Evolutionary conservation across 768 basidiomycete genomes (phyloP).

Genomic region (Vishniacozyma victoriae): DNA sequence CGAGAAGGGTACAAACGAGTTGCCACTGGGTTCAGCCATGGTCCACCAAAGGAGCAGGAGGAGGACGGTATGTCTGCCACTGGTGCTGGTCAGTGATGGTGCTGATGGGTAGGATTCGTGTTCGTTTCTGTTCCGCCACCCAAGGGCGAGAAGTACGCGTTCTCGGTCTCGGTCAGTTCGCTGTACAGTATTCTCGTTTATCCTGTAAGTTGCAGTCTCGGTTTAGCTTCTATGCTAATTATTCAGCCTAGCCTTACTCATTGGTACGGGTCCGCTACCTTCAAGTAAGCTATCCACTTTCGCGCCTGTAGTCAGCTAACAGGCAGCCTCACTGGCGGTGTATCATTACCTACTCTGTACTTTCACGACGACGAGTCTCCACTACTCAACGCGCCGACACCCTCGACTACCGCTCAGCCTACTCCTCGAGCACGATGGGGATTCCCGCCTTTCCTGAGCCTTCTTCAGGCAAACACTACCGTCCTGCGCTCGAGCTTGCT

Average conservation of each 20-base stretch:
- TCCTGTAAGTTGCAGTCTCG: conserved; percentile 61
- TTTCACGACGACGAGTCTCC: conserved; percentile 97
- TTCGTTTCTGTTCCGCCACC: conserved; percentile 77
- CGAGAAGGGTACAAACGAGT: conserved; percentile 84
- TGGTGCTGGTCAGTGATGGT: not conserved
- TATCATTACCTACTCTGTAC: conserved; percentile 73
- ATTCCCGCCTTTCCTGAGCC: conserved; percentile 75
- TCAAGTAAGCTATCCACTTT: conserved; percentile 79
- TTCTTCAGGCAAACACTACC: conserved; percentile 69
- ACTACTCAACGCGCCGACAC: conserved; percentile 21
- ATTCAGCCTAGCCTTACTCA: conserved; percentile 33
- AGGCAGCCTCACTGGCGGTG: conserved; percentile 38
- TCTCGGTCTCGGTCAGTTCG: conserved; percentile 83
- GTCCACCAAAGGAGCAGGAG: conserved; percentile 40
- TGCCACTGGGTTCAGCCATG: conserved; percentile 72
- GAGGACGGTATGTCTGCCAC: conserved; percentile 19
- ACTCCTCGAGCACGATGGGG: conserved; percentile 57
- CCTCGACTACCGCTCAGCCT: conserved; percentile 6
- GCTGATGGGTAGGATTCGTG: conserved; percentile 59
- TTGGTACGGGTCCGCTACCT: conserved; percentile 50
- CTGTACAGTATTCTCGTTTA: conserved; percentile 84
- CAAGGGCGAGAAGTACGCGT: conserved; percentile 84
- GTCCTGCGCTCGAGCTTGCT: conserved; percentile 72
- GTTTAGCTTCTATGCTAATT: conserved; percentile 15
- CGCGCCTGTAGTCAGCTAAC: not conserved